Conservation (phyloP, 2,329 filamentous ascomycete genomes). For the Juglanconis juglandina region DNA sequence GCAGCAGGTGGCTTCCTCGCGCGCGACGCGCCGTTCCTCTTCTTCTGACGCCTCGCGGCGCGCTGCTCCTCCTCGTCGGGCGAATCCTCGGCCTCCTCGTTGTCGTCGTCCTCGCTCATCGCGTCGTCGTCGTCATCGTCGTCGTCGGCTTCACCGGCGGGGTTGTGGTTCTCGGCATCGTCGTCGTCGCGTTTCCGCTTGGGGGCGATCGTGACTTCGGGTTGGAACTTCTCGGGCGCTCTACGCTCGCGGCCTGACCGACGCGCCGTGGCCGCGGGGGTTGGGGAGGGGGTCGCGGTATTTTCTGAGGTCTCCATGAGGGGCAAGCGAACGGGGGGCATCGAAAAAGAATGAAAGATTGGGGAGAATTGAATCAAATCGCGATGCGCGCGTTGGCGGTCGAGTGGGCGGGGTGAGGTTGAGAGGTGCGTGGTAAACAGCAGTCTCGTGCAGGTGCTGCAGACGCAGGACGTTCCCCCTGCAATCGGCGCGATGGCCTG, state of each 20-base stretch:
- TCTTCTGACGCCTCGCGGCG: slow-evolving; percentile 27
- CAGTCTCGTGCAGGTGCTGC: slow-evolving; percentile 8
- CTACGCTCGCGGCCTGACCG: slow-evolving; percentile 67
- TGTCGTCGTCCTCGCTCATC: slow-evolving; percentile 22
- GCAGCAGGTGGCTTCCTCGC: slow-evolving; percentile 53
- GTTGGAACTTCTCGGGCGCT: slow-evolving; percentile 57
- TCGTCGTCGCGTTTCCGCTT: slow-evolving; percentile 57
- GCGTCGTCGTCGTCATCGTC: slow-evolving; percentile 21
- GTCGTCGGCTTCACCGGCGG: slow-evolving; percentile 39
- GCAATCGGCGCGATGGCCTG: slow-evolving; percentile 17
- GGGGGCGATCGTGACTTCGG: slow-evolving; percentile 45
- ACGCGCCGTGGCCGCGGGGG: slow-evolving; percentile 52
- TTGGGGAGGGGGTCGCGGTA: slow-evolving; percentile 52
- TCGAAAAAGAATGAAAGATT: slow-evolving; percentile 23
- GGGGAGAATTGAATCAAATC: slow-evolving; percentile 26
- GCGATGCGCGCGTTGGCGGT: slow-evolving; percentile 13
- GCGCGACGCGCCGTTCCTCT: slow-evolving; percentile 36
- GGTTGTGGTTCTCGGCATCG: slow-evolving; percentile 45
- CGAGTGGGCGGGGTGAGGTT: not conserved
- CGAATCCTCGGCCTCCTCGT: slow-evolving; percentile 38
- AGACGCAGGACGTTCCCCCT: slow-evolving; percentile 8
- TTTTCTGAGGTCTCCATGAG: slow-evolving; percentile 54
- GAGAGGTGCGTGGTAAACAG: slow-evolving; percentile 15
- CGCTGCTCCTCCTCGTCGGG: slow-evolving; percentile 44
- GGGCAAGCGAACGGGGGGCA: slow-evolving; percentile 41